phyloP scores from a whole-genome alignment of 148 eudicot species.

The Linanthus parryae region DNA sequence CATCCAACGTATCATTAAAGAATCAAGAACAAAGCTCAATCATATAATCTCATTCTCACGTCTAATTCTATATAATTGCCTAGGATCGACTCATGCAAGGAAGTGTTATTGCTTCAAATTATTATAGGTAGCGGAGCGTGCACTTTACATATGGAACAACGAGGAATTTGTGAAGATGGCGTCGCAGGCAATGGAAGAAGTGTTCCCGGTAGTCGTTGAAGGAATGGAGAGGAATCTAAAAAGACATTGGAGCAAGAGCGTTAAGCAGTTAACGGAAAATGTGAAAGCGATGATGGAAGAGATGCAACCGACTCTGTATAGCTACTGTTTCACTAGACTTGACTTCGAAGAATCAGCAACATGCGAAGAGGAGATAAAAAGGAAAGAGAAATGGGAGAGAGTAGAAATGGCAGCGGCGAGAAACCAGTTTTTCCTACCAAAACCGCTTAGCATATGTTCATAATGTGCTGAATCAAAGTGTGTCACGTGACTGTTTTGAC shows the following conservation, averaged over 20 bases:
- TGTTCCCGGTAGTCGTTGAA: slow-evolving; percentile 30
- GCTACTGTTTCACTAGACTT: slow-evolving; percentile 21
- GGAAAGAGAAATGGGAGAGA: slow-evolving; percentile 31
- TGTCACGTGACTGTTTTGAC: too few species aligned
- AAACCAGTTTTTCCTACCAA: not conserved
- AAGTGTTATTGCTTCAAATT: not conserved
- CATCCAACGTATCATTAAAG: too few species aligned
- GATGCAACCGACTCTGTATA: slow-evolving; percentile 25
- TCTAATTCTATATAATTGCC: too few species aligned
- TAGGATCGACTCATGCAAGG: too few species aligned
- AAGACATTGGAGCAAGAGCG: slow-evolving; percentile 39
- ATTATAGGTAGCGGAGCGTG: slow-evolving; percentile 48
- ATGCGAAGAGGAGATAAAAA: slow-evolving; percentile 17
- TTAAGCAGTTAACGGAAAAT: slow-evolving; percentile 31
- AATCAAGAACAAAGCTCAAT: too few species aligned
- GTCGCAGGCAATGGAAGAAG: slow-evolving; percentile 23
- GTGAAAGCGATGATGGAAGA: slow-evolving; percentile 40
- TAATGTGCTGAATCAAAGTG: too few species aligned
- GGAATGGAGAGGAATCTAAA: slow-evolving; percentile 43
- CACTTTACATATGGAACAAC: slow-evolving; percentile 47
- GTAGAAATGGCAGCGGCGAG: slow-evolving; percentile 24
- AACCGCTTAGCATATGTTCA: too few species aligned
- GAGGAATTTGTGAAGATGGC: slow-evolving; percentile 43
- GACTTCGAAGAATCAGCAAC: slow-evolving; percentile 16
- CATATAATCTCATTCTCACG: too few species aligned